These are phyloP conservation scores for Claviceps quebecensis DNA, from an alignment of 2,329 filamentous ascomycete genomes.

Conservation along the genomic window DNA sequence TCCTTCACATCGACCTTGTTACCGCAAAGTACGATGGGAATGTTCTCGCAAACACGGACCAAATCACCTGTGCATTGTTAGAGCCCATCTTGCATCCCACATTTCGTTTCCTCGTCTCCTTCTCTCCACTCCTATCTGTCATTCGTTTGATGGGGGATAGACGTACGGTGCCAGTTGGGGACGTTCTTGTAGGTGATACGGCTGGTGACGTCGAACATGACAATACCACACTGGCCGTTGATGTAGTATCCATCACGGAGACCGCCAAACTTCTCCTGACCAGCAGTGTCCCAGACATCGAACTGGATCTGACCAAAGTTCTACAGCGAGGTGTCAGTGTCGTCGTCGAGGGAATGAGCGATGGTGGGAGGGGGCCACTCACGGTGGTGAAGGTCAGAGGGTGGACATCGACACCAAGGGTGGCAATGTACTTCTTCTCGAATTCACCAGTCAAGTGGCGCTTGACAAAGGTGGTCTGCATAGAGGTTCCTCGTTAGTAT, in stretches of 20 bases:
- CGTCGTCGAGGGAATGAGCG: background rate
- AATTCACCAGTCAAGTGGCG: constrained; percentile 99
- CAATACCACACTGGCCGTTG: constrained; percentile 99
- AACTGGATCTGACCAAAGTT: constrained; percentile 97
- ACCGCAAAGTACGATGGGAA: constrained; percentile 92
- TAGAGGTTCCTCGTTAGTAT: constrained; percentile 1
- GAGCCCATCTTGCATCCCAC: background rate
- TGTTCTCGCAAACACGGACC: constrained; percentile 98
- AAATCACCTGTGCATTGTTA: constrained; percentile 58
- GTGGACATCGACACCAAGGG: constrained; percentile 98
- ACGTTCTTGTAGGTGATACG: constrained; percentile 99
- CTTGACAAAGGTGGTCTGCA: constrained; percentile 98
- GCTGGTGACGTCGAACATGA: constrained; percentile 99
- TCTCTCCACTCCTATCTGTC: background rate
- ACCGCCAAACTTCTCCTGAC: constrained; percentile 99
- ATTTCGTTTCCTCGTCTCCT: background rate
- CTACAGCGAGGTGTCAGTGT: constrained; percentile 22
- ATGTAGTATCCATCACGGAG: constrained; percentile 99
- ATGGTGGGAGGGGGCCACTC: constrained; percentile 32
- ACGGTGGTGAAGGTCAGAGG: constrained; percentile 95
- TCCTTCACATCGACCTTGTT: constrained; percentile 99
- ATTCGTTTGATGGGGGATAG: background rate
- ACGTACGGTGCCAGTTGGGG: constrained; percentile 99
- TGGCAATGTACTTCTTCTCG: constrained; percentile 99
- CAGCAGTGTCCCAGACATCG: constrained; percentile 98